These are phyloP conservation scores for Sarocladiaceae sp. DNA, from an alignment of 2,329 filamentous ascomycete genomes.

Conservation along the genomic window DNA sequence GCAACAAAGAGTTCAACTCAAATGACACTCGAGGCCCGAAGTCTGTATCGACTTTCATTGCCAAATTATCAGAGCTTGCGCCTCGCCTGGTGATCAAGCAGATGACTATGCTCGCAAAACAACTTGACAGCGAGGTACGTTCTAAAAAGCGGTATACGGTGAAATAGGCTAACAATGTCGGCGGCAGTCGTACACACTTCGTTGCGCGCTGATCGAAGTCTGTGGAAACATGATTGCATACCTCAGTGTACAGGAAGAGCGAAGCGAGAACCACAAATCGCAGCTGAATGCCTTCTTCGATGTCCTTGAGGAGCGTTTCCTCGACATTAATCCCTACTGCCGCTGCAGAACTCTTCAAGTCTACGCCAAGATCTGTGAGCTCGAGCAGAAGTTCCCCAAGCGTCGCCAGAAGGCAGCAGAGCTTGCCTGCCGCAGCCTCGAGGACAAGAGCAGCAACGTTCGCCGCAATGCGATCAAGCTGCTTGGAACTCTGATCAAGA, in stretches of 20 bases:
- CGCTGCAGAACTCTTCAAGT: slow-evolving; percentile 90
- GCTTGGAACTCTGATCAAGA: slow-evolving; percentile 81
- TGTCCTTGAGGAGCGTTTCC: slow-evolving; percentile 90
- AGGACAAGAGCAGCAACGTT: slow-evolving; percentile 98
- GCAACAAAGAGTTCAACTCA: slow-evolving; percentile 96
- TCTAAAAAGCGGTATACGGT: no score
- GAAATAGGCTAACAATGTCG: slow-evolving; percentile 18
- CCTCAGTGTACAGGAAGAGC: slow-evolving; percentile 85
- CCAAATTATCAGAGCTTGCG: slow-evolving; percentile 87
- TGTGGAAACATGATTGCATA: slow-evolving; percentile 93
- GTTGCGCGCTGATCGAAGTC: slow-evolving; percentile 92
- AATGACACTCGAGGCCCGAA: slow-evolving; percentile 95
- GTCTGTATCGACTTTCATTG: slow-evolving; percentile 89
- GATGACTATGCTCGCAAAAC: slow-evolving; percentile 91
- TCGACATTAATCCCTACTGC: slow-evolving; percentile 96
- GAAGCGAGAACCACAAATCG: slow-evolving; percentile 86
- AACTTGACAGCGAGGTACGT: slow-evolving; percentile 84
- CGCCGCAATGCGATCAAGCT: slow-evolving; percentile 93
- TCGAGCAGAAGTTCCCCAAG: slow-evolving; percentile 96
- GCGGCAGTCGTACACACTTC: slow-evolving; percentile 79
- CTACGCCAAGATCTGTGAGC: slow-evolving; percentile 83
- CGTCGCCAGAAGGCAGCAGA: slow-evolving; percentile 83
- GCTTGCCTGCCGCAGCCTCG: slow-evolving; percentile 80
- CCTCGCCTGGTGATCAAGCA: slow-evolving; percentile 94
- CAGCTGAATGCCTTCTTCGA: slow-evolving; percentile 98